Base-by-base conservation (phyloP, 2,329 filamentous ascomycete species). In the Claviceps sp. region DNA sequence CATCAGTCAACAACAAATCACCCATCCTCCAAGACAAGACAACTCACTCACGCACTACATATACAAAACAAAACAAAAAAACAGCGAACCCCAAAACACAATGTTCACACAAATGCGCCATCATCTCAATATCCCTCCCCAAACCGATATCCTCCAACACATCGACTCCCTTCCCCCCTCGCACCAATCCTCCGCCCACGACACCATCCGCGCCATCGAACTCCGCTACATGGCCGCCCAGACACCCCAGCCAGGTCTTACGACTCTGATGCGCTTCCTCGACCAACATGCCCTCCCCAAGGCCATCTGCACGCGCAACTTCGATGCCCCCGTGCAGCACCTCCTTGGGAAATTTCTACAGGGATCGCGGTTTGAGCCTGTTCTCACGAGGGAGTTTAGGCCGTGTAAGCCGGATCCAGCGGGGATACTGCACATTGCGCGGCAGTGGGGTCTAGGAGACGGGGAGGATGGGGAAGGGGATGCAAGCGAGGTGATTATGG, bases 251-350 rank as follows among this genome's bases (percentile, higher is more conserved):
- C 83, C 87, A 0, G 91, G 91, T 1, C 79, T 97, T 3, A 68
- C 76, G 1, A 67, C 75, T 29, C 75, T 98, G 49, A 95, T 97
- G 86, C 70, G 79, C 52, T 95, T 93, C 65, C 80, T 97, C 17
- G 83, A 93, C 61, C 62, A 68, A 6, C 76, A 77, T 29, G 66
- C 69, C 5, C 65, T 96, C 36, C 80, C 73, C 58, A 93, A 94
- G 67, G 91, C 80, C 16, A 89, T 97, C 56, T 96, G 90, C 70
- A 97, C 93, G 2, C 79, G 93, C 62, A 97, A 98, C 71, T 97
- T 96, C 62, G 87, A 91, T 60, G 71, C 78, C 7, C 88, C 88
- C 5, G 87, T 93, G 1, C 69, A 75, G 46, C 83, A 90, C 65
- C 75, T 94, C 3, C 75, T 96, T 3, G 69, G 70, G 49, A 93